These are phyloP conservation scores for Ascochyta fabae DNA, from an alignment of 2,329 filamentous ascomycete species.

Conservation along the genomic window DNA sequence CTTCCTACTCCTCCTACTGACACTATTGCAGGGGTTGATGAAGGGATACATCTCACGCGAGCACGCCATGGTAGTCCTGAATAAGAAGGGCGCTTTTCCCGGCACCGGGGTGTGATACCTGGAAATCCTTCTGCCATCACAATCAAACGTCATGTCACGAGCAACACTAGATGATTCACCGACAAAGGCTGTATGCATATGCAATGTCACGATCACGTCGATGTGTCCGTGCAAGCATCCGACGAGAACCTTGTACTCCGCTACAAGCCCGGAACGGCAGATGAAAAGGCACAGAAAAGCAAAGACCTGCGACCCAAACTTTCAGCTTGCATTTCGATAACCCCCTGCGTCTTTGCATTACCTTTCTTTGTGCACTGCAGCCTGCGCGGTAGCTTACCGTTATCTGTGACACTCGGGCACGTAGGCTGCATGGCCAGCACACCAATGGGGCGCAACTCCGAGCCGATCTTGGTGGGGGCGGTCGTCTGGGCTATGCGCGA, in stretches of 20 bases:
- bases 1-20: constrained; percentile 21
- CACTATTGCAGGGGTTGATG: constrained; percentile 74
- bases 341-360: constrained; percentile 6
- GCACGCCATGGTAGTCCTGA: constrained; percentile 86
- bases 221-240: neutral
- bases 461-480: neutral
- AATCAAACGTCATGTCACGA: neutral
- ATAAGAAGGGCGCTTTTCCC: constrained; percentile 91
- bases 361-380: constrained; percentile 10
- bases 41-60: constrained; percentile 98
- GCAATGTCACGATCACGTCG: neutral
- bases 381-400: constrained; percentile 1
- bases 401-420: constrained; percentile 9
- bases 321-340: constrained; percentile 12
- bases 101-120: constrained; percentile 72
- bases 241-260: neutral
- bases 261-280: neutral
- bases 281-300: neutral
- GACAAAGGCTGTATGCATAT: neutral
- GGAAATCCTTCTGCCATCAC: neutral
- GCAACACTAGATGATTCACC: neutral
- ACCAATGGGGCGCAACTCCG: neutral
- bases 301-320: constrained; percentile 7
- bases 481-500: neutral
- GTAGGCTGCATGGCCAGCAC: neutral